Percentiles rank a stretch among this genome's conserved stretches.
Evolutionary conservation across 2,329 filamentous ascomycete species (phyloP).

Genomic region (Graphium sp.): DNA sequence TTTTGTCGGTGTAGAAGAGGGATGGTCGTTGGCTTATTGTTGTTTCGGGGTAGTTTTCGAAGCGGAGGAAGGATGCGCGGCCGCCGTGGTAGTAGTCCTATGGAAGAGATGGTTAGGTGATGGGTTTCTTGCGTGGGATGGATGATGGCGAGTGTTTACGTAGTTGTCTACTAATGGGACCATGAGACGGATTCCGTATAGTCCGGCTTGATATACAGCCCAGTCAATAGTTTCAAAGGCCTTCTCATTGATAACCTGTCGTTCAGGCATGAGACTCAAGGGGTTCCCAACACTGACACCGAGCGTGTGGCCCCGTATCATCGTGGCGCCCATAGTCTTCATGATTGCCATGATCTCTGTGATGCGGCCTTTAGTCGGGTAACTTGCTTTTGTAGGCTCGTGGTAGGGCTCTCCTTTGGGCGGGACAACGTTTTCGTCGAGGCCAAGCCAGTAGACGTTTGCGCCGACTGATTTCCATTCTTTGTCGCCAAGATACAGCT

Average conservation of each 20-base stretch:
- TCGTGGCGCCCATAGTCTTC: conserved; percentile 23
- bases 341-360: conserved; percentile 27
- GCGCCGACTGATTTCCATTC: conserved; percentile 25
- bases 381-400: conserved; percentile 22
- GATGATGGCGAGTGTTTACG: conserved; percentile 9
- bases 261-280: conserved; percentile 23
- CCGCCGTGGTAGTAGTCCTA: conserved; percentile 32
- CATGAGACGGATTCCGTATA: conserved; percentile 23
- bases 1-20: conserved; percentile 27
- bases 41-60: conserved; percentile 18
- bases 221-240: conserved; percentile 29
- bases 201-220: conserved; percentile 25
- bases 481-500: conserved; percentile 14
- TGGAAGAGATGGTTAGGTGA: neutral
- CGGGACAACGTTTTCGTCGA: conserved; percentile 30
- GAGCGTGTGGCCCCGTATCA: conserved; percentile 26
- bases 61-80: conserved; percentile 29
- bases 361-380: conserved; percentile 25
- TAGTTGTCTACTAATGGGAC: conserved; percentile 28
- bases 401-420: conserved; percentile 25
- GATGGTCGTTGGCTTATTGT: conserved; percentile 19
- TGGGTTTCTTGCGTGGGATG: neutral
- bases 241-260: conserved; percentile 20
- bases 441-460: conserved; percentile 32
- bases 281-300: conserved; percentile 28